Percentiles rank a stretch among this genome's conserved stretches.
phyloP scores from a whole-genome alignment of 129 eudicot species.

The carrot (Daucus carota) region DH1_v3.0 NC_030386.2:16160001-16160500 shows the following conservation, averaged over 20 bases:
- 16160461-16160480: no score
- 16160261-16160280: not conserved
- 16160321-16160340: no score
- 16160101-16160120: conserved; percentile 8
- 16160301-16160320: no score
- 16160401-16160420: no score
- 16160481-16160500: no score
- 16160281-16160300: not conserved
- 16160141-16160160: conserved; percentile 7
- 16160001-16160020: conserved; percentile 39
- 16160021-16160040: conserved; percentile 27
- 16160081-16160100: conserved; percentile 1
- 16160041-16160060: conserved; percentile 30
- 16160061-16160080: conserved; percentile 18
- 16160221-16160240: not conserved
- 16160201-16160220: not conserved
- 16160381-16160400: no score
- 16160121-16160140: conserved; percentile 11
- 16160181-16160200: not conserved
- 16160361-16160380: no score
- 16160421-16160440: no score
- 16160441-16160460: no score
- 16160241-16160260: not conserved
- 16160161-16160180: not conserved
- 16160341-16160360: no score